Base-by-base conservation (phyloP, 768 basidiomycete genomes). In the Fomitopsis serialis region DNA sequence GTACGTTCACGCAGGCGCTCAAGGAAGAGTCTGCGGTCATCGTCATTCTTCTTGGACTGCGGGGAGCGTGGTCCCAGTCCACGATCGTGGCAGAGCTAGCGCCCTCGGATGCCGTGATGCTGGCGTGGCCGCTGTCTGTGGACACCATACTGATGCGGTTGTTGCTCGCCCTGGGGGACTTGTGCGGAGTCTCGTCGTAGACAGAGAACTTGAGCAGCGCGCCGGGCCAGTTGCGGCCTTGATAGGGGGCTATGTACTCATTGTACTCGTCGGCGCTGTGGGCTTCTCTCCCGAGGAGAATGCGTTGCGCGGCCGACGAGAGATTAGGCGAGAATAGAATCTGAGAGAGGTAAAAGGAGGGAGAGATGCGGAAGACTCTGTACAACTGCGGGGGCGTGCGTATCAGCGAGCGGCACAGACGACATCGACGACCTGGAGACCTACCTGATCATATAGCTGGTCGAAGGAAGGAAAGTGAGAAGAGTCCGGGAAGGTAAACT, bases 281-380 rank as follows among this genome's bases (percentile, higher is more conserved):
- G 13, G 83, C 81, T 63, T 86, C 82, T 52, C 69, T 77, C 48
- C 75, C 79, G 53, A 91, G 74, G 29, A 89, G 69, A 44, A 89
- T 79, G 35, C 82, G 80, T 42, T 75, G 70, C 6, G 78, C 66
- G 54, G 74, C 70, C 15, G 71, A 70, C n/a, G 77, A 73, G 55
- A 83, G 75, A 5, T 61, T 60, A 25, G 83, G 83, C 42, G 82
- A 84, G 68, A 91, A 89, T 19, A 89, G 68, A 46, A 92, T 76
- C 54, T 78, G 82, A 46, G 82, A 82, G 52, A 89, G 70, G 72
- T 78, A 80, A 69, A 79, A 85, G 52, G 68, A 74, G 53, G 78
- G 71, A 62, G 74, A 76, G 46, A 84, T 75, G 59, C 82, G 80
- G 64, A 90, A 89, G 54, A 89, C 73, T 58, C 85, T 84, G 66